These are phyloP conservation scores for Pseudofabraea citricarpa DNA, from an alignment of 2,329 filamentous ascomycete genomes.

Conservation along the genomic window DNA sequence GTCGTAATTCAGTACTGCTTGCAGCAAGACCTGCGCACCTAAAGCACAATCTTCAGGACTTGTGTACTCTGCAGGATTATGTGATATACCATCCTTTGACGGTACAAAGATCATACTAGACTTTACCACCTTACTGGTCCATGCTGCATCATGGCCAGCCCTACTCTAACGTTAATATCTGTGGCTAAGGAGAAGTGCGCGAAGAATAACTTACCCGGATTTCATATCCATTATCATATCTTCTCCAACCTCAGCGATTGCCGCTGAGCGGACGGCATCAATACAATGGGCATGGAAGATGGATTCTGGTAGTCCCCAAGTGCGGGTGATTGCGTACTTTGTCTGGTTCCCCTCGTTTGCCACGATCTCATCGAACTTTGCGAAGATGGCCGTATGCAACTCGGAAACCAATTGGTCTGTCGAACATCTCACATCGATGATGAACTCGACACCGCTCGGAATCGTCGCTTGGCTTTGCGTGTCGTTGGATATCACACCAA, in stretches of 20 bases:
- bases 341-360: constrained; percentile 13
- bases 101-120: constrained; percentile 64
- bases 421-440: constrained; percentile 20
- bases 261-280: constrained; percentile 16
- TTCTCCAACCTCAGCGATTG: constrained; percentile 13
- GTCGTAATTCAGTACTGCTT: constrained; percentile 34
- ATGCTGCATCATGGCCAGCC: constrained; percentile 21
- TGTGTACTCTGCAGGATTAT: constrained; percentile 58
- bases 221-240: constrained; percentile 21
- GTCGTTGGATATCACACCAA: constrained; percentile 19
- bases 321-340: constrained; percentile 12
- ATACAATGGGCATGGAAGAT: constrained; percentile 18
- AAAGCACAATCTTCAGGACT: constrained; percentile 52
- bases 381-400: constrained; percentile 17
- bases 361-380: constrained; percentile 16
- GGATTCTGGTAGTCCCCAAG: constrained; percentile 19
- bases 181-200: neutral
- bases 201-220: constrained; percentile 6
- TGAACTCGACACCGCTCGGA: constrained; percentile 18
- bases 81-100: constrained; percentile 55
- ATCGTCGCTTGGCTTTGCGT: constrained; percentile 19
- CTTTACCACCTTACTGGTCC: constrained; percentile 16
- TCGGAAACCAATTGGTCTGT: constrained; percentile 16
- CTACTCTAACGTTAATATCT: neutral
- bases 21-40: constrained; percentile 44